Percentiles rank a stretch among this genome's conserved stretches.
These are phyloP conservation scores for Coleophoma crateriformis DNA, from an alignment of 2,329 filamentous ascomycete genomes.

Conservation along the genomic window DNA sequence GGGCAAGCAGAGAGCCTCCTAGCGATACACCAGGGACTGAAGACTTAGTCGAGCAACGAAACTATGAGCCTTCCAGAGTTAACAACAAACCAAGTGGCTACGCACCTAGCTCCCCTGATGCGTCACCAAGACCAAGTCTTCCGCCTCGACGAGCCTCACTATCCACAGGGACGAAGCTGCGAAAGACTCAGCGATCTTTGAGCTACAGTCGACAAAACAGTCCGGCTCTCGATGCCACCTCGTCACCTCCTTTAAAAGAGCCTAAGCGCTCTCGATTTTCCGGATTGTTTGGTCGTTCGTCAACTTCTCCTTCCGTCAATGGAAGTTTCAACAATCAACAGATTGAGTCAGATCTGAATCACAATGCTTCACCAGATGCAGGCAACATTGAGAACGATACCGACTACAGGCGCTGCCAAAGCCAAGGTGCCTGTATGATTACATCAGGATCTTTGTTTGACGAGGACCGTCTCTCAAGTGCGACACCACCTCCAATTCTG, in stretches of 20 bases:
- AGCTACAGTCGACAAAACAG: not conserved
- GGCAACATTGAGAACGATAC: too few relatives aligned
- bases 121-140: slow-evolving; percentile 9
- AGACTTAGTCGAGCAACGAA: slow-evolving; percentile 2
- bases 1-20: slow-evolving; percentile 12
- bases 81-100: slow-evolving; percentile 3
- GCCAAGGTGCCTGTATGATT: not conserved
- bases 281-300: not conserved
- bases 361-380: too few relatives aligned
- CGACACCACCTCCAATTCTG: slow-evolving; percentile 23
- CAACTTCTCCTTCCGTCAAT: not conserved
- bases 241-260: slow-evolving; percentile 4
- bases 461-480: slow-evolving; percentile 10
- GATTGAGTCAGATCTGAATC: too few relatives aligned
- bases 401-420: too few relatives aligned
- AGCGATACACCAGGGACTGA: slow-evolving; percentile 14
- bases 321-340: not conserved
- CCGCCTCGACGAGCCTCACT: slow-evolving; percentile 24
- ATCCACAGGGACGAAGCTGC: slow-evolving; percentile 15
- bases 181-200: slow-evolving; percentile 6
- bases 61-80: slow-evolving; percentile 3
- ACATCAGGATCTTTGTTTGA: not conserved
- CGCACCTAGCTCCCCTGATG: slow-evolving; percentile 8
- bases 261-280: not conserved
- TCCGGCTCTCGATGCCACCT: not conserved